Conservation (phyloP, 31 red algal species). For the Asparagopsis taxiformis region DNA sequence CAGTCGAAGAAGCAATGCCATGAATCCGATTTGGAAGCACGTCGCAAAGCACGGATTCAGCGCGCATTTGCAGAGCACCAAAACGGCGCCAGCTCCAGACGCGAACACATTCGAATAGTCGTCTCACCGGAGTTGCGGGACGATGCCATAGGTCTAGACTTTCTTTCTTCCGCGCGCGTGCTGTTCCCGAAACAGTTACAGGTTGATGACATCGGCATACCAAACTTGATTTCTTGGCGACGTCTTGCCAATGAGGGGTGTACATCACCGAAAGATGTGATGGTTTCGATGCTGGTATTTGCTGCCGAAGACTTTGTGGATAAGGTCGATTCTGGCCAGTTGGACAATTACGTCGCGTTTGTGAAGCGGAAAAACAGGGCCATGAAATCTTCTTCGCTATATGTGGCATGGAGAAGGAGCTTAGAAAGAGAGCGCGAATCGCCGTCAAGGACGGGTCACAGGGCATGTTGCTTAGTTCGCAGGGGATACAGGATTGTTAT, state of each 20-base stretch:
- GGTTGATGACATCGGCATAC: not conserved
- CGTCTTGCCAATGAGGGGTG: no score
- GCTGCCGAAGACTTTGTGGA: constrained; percentile 14
- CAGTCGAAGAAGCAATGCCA: not conserved
- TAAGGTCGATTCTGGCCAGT: not conserved
- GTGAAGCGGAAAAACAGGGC: not conserved
- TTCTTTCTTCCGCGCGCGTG: constrained; percentile 1
- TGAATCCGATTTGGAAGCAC: not conserved
- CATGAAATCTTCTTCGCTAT: constrained; percentile 10
- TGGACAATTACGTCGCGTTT: constrained; percentile 3
- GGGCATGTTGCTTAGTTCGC: not conserved
- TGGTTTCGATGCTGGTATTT: no score
- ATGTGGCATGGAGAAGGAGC: constrained; percentile 15
- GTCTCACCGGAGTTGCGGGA: not conserved
- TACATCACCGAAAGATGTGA: no score
- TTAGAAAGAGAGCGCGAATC: not conserved
- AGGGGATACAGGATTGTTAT: constrained; percentile 31
- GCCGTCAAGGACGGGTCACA: not conserved
- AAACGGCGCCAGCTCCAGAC: not conserved
- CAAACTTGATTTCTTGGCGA: constrained; percentile 13
- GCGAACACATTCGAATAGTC: constrained; percentile 1
- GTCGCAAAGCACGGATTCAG: not conserved
- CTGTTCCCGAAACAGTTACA: constrained; percentile 8
- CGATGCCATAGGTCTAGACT: not conserved
- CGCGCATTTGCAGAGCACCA: not conserved